Evolutionary conservation across 768 basidiomycete species (phyloP).

Genomic region (Kwoniella sp.): DNA sequence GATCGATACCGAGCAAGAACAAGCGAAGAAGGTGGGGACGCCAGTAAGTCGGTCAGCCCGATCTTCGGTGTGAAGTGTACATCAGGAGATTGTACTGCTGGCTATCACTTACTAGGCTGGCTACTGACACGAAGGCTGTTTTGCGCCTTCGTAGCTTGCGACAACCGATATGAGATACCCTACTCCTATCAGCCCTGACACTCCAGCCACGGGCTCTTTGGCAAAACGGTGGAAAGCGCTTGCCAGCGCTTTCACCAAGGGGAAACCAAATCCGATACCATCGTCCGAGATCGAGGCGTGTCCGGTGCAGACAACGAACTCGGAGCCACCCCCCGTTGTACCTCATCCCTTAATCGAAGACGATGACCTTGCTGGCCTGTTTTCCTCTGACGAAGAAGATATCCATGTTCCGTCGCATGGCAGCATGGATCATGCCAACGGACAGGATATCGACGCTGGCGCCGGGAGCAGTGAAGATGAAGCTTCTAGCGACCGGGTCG

Average conservation of each 20-base stretch:
- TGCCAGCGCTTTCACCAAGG: not conserved
- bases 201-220: not conserved
- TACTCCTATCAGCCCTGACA: not conserved
- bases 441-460: no score
- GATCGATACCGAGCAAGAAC: not conserved
- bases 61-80: no score
- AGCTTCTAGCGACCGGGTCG: no score
- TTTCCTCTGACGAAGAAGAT: constrained; percentile 3
- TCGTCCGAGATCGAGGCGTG: not conserved
- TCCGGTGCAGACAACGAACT: no score
- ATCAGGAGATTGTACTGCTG: no score
- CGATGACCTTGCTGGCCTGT: constrained; percentile 9
- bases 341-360: not conserved
- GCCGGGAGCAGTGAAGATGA: no score
- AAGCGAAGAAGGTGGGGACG: not conserved
- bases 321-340: not conserved
- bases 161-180: not conserved
- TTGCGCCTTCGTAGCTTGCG: no score
- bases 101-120: no score
- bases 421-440: no score
- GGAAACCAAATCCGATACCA: not conserved
- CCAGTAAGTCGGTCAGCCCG: no score
- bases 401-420: no score
- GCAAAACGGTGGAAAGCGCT: not conserved
- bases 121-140: no score